phyloP scores from a whole-genome alignment of 768 basidiomycete genomes.

The Lactarius pseudohatsudake region DNA sequence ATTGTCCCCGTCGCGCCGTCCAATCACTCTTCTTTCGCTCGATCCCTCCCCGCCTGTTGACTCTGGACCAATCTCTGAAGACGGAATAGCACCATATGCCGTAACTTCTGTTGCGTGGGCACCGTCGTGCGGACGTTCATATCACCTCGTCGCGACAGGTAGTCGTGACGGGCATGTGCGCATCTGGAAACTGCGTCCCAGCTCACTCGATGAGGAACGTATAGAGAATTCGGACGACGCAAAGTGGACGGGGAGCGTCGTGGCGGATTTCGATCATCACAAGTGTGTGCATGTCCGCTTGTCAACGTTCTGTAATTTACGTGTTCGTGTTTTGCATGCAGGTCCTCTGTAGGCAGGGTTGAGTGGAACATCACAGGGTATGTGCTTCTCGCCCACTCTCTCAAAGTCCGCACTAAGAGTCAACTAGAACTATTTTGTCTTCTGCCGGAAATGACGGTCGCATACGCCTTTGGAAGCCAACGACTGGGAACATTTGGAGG shows the following conservation, averaged over 20 bases:
- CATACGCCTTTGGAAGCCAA: constrained; percentile 82
- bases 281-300: constrained; percentile 46
- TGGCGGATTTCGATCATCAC: constrained; percentile 88
- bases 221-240: constrained; percentile 45
- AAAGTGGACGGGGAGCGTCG: constrained; percentile 71
- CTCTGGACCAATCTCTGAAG: constrained; percentile 34
- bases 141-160: constrained; percentile 92
- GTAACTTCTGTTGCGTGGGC: constrained; percentile 91
- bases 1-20: constrained; percentile 65
- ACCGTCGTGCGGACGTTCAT: constrained; percentile 88
- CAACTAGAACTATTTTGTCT: constrained; percentile 69
- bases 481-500: constrained; percentile 81
- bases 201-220: constrained; percentile 40
- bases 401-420: constrained; percentile 8
- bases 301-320: neutral
- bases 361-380: constrained; percentile 95
- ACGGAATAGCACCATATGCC: constrained; percentile 50
- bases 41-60: constrained; percentile 47
- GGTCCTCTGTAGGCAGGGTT: constrained; percentile 77
- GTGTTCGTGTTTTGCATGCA: constrained; percentile 32
- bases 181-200: constrained; percentile 83
- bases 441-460: constrained; percentile 83
- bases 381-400: constrained; percentile 22
- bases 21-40: constrained; percentile 60
- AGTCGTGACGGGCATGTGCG: constrained; percentile 83